Evolutionary conservation across 163 green algal genomes (phyloP), one percentile per base, ranked within the genome.

Genomic region (Dunaliella salina): DNA sequence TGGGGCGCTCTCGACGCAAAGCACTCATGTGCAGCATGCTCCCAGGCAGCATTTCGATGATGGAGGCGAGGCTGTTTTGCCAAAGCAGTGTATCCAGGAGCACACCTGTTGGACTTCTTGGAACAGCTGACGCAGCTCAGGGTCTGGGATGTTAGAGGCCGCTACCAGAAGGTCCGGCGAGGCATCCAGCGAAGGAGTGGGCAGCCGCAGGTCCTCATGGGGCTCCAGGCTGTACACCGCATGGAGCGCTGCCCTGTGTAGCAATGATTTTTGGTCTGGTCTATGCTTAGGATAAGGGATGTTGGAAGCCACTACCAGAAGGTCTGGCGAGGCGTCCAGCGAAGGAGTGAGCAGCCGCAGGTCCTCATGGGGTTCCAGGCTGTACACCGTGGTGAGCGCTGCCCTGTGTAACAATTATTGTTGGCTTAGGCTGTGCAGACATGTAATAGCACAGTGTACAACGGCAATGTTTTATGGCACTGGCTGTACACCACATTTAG

Each of bases 81-180:
- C 40, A 3, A 50, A 50, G 40, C 40, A 15, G 40, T 50, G 40
- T 50, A 8, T 50, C n/a, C 3, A 50, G 40, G 40, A 50, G 40
- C 79, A 13, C 33, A 82, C 79, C 79, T 82, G 79, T 33, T 82
- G 79, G n/a, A 82, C 79, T 26, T 82, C 79, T 33, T 82, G 34
- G 33, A 82, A 82, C 79, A 82, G 79, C 79, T 50, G 32, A 11
- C 79, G 79, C 79, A 82, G 79, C 32, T 35, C 32, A 59, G 34
- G 32, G 8, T 82, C 79, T 22, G 79, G 79, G 79, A 82, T 82
- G 32, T 82, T 75, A 12, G 22, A 30, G 11, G 63, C 63, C 63
- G 63, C 63, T 75, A 75, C 63, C 22, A 75, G 11, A 26, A 75
- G 63, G 63, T 75, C 63, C 1, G 63, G 63, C 13, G 63, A 75